Conservation (phyloP, 495 filamentous ascomycete genomes). For the Daldinia bambusicola region DNA sequence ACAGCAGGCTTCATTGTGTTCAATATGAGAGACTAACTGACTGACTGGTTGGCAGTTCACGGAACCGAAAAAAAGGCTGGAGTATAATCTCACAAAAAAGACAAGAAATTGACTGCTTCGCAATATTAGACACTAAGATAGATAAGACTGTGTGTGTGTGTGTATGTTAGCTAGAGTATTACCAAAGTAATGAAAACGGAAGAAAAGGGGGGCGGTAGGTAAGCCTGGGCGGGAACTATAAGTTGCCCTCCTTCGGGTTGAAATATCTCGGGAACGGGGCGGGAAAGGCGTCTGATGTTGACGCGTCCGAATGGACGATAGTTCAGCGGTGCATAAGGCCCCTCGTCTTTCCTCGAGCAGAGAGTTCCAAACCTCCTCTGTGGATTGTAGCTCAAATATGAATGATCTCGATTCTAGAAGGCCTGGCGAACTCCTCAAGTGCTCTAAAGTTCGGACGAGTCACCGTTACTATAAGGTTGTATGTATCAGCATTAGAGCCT, state of each 20-base stretch:
- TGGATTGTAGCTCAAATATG: constrained; percentile 19
- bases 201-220: neutral
- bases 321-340: constrained; percentile 28
- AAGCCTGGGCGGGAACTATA: constrained; percentile 16
- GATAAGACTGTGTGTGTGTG: too few relatives aligned
- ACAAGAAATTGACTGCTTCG: neutral
- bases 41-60: neutral
- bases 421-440: neutral
- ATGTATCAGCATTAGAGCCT: constrained; percentile 14
- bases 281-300: constrained; percentile 9
- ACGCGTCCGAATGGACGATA: constrained; percentile 39
- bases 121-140: neutral
- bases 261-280: constrained; percentile 20
- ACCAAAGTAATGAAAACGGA: neutral
- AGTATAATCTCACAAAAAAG: neutral
- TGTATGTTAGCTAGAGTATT: neutral
- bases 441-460: constrained; percentile 25
- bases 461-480: constrained; percentile 4
- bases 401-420: constrained; percentile 4
- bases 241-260: constrained; percentile 22
- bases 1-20: constrained; percentile 52
- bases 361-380: constrained; percentile 7
- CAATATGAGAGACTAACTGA: neutral
- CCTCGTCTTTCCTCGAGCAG: constrained; percentile 6
- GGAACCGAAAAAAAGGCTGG: too few relatives aligned